Base-by-base conservation (phyloP, 73 alveolate species). In the Symbiodinium pilosum region DNA sequence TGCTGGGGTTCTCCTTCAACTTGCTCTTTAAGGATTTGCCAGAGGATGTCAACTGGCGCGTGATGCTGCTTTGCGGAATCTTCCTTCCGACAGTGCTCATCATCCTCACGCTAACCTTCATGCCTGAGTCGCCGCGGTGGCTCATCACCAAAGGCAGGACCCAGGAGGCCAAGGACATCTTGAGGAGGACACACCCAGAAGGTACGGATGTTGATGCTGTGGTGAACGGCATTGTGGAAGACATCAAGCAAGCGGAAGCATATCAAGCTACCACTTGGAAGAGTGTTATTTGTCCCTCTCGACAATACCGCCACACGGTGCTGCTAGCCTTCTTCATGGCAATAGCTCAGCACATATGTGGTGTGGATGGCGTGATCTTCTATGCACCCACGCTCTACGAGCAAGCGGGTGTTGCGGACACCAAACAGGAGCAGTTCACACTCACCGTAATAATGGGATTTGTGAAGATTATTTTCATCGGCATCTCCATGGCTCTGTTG, bases 61-160 rank as follows among this genome's bases (percentile, higher is more conserved):
- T 32, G 84, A 69, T 69, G 84, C 42, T 69, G 84, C 84, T 69
- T 69, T 69, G 84, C 28, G 84, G 84, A 20, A 26, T 32, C 6
- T 69, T 69, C 84, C 84, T 69, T 32, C 84, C 84, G 84, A 69
- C 84, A 21, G 20, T 69, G 84, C 84, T 69, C 42, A 69, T 69
- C 36, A 69, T 69, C 84, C 84, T 69, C 5, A 32, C 84, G 84
- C 84, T 69, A 2, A 69, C 84, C 84, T 30, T 69, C 84, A 69
- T 69, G 84, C 84, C 84, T 14, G 84, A 69, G 84, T 69, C 84
- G 40, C 84, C 84, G 38, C 84, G 84, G 42, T 69, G 84, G 84
- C 84, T 69, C 18, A 69, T 69, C 84, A 69, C 84, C 36, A 69
- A 69, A 26, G 84, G 84, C 84, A 69, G 84, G 84, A 3, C 42